phyloP scores from a whole-genome alignment of 352 stramenopile genomes.

The Globisporangium megalacanthum region DNA sequence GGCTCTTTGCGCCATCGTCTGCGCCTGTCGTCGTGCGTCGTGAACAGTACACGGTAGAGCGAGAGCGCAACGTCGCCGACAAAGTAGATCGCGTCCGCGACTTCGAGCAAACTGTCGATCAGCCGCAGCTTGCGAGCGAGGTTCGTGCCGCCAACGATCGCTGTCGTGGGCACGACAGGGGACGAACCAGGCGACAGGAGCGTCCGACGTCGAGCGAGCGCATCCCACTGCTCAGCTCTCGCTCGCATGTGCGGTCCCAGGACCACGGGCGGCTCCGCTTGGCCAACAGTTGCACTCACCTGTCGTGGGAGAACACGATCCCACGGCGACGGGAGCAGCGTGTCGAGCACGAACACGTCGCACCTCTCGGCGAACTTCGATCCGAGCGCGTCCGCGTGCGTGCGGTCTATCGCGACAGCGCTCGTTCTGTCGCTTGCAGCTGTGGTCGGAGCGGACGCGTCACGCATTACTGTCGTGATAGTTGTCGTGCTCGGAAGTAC shows the following conservation, averaged over 20 bases:
- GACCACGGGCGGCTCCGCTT: conserved; percentile 1
- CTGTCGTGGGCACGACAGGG: conserved; percentile 16
- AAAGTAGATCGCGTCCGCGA: conserved; percentile 55
- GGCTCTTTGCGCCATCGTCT: conserved; percentile 1
- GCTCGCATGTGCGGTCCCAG: conserved; percentile 20
- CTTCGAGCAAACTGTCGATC: conserved; percentile 59
- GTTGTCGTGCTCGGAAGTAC: not conserved
- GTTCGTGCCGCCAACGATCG: conserved; percentile 47
- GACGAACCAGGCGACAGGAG: not conserved
- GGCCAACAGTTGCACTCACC: not conserved
- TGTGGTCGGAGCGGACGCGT: not conserved
- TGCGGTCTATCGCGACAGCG: conserved; percentile 3
- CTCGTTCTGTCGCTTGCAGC: not conserved
- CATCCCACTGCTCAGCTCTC: conserved; percentile 24
- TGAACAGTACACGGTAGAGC: conserved; percentile 44
- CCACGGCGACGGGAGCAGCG: conserved; percentile 12
- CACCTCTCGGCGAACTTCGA: conserved; percentile 14
- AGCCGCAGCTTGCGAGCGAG: conserved; percentile 55
- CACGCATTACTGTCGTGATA: not conserved
- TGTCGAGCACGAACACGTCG: conserved; percentile 23
- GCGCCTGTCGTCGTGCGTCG: conserved; percentile 13
- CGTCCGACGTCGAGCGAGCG: conserved; percentile 19
- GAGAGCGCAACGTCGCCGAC: conserved; percentile 54
- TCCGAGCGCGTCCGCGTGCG: conserved; percentile 12
- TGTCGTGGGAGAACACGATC: conserved; percentile 11